Percentiles rank a stretch among this genome's conserved stretches.
phyloP scores from a whole-genome alignment of 2,329 filamentous ascomycete genomes.

The Tolypocladium capitatum region DNA sequence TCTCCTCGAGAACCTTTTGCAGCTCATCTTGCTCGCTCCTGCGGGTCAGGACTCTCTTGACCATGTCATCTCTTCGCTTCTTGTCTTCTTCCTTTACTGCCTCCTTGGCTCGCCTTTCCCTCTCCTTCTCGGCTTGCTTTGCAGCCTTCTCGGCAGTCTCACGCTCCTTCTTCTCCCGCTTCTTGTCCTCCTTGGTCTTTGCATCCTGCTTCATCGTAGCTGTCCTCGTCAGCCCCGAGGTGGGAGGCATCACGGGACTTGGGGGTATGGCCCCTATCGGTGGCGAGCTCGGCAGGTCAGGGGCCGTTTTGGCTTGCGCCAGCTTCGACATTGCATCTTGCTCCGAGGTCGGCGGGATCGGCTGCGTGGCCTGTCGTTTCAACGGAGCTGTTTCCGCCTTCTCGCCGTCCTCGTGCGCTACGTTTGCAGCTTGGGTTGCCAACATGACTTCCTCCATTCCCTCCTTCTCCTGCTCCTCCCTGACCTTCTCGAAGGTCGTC shows the following conservation, averaged over 20 bases:
- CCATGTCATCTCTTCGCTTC: constrained; percentile 36
- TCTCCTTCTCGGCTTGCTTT: constrained; percentile 31
- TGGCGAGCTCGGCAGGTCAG: constrained; percentile 18
- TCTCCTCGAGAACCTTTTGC: constrained; percentile 50
- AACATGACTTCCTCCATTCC: constrained; percentile 49
- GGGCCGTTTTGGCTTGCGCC: constrained; percentile 54
- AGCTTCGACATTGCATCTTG: constrained; percentile 43
- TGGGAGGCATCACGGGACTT: background rate
- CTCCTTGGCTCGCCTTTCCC: constrained; percentile 31
- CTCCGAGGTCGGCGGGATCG: constrained; percentile 30
- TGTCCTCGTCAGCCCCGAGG: constrained; percentile 7
- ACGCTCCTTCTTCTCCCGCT: constrained; percentile 56
- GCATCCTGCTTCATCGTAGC: constrained; percentile 12
- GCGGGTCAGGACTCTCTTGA: constrained; percentile 35
- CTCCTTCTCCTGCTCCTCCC: constrained; percentile 73
- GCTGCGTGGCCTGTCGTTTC: constrained; percentile 37
- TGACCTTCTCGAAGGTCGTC: constrained; percentile 54
- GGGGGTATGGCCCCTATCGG: constrained; percentile 3
- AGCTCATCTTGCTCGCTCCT: constrained; percentile 50
- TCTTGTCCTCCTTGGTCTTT: constrained; percentile 47
- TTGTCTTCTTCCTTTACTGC: constrained; percentile 21
- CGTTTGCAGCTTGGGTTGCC: constrained; percentile 41
- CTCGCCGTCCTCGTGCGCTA: constrained; percentile 35
- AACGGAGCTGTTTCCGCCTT: constrained; percentile 30
- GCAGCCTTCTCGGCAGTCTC: constrained; percentile 43